These are phyloP conservation scores for Hysterium pulicare DNA, from an alignment of 2,329 filamentous ascomycete genomes.

Conservation along the genomic window DNA sequence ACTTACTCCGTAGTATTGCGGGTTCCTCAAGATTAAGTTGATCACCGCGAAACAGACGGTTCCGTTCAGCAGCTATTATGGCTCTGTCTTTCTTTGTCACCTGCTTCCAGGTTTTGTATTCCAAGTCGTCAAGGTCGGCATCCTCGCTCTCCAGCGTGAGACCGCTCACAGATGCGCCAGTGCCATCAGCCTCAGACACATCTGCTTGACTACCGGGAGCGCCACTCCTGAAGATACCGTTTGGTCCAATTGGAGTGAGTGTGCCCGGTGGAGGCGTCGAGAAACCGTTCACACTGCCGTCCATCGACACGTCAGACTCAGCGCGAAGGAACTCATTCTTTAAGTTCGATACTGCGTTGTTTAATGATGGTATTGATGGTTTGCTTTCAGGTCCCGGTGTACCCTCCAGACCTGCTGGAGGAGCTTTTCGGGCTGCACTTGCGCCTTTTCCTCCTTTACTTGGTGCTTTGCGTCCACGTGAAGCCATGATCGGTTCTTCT, in stretches of 20 bases:
- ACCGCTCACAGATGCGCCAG: conserved; percentile 63
- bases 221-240: conserved; percentile 61
- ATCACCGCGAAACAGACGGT: conserved; percentile 79
- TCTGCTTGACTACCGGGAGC: conserved; percentile 69
- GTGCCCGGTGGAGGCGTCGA: conserved; percentile 79
- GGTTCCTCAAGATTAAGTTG: conserved; percentile 84
- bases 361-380: conserved; percentile 60
- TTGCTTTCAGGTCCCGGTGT: conserved; percentile 76
- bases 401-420: conserved; percentile 69
- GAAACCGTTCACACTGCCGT: conserved; percentile 79
- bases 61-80: conserved; percentile 76
- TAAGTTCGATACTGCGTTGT: conserved; percentile 47
- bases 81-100: conserved; percentile 96
- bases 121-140: conserved; percentile 77
- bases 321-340: conserved; percentile 54
- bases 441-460: conserved; percentile 69
- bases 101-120: conserved; percentile 98
- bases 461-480: conserved; percentile 82
- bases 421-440: conserved; percentile 65
- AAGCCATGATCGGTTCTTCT: conserved; percentile 93
- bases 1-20: conserved; percentile 77
- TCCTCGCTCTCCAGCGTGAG: conserved; percentile 69
- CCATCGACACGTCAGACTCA: conserved; percentile 71
- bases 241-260: conserved; percentile 69
- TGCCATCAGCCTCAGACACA: conserved; percentile 80